phyloP scores from a whole-genome alignment of 2,329 filamentous ascomycete species.

The Xylariaceae sp. region DNA sequence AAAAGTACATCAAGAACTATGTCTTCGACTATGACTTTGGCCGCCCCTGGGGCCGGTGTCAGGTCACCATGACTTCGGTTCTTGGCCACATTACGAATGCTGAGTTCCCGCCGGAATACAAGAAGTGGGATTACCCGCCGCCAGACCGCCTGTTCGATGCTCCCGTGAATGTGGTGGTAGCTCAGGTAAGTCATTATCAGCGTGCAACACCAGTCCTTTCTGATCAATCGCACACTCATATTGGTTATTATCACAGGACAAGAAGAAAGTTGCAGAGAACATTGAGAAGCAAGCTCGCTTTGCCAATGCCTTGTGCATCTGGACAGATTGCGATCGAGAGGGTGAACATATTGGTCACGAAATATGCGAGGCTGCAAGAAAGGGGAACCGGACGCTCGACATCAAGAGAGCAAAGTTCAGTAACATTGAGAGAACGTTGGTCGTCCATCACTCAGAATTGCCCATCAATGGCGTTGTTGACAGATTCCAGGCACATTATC shows the following conservation, averaged over 20 bases:
- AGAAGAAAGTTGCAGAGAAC: constrained; percentile 75
- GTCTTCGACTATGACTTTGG: constrained; percentile 86
- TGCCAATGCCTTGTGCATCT: constrained; percentile 79
- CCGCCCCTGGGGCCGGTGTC: constrained; percentile 69
- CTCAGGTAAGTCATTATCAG: constrained; percentile 47
- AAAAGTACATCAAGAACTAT: constrained; percentile 89
- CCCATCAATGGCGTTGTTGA: constrained; percentile 5
- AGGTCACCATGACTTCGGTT: constrained; percentile 91
- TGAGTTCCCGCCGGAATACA: constrained; percentile 70
- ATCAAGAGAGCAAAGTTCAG: constrained; percentile 88
- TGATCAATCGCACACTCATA: constrained; percentile 6
- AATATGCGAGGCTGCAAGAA: constrained; percentile 73
- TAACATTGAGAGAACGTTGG: constrained; percentile 87
- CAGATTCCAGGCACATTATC: constrained; percentile 65
- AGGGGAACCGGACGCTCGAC: constrained; percentile 67
- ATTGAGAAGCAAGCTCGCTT: constrained; percentile 72
- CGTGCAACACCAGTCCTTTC: background rate
- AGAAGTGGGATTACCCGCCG: constrained; percentile 74
- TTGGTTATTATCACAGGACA: constrained; percentile 50
- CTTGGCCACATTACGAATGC: constrained; percentile 78
- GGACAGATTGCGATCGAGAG: constrained; percentile 98
- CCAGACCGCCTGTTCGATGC: constrained; percentile 78
- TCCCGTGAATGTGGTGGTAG: constrained; percentile 62
- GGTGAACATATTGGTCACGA: constrained; percentile 94
- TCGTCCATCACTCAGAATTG: constrained; percentile 2